These are phyloP conservation scores for Houttuynia cordata DNA, from an alignment of 164 flowering plant genomes.

Conservation along the genomic window DNA sequence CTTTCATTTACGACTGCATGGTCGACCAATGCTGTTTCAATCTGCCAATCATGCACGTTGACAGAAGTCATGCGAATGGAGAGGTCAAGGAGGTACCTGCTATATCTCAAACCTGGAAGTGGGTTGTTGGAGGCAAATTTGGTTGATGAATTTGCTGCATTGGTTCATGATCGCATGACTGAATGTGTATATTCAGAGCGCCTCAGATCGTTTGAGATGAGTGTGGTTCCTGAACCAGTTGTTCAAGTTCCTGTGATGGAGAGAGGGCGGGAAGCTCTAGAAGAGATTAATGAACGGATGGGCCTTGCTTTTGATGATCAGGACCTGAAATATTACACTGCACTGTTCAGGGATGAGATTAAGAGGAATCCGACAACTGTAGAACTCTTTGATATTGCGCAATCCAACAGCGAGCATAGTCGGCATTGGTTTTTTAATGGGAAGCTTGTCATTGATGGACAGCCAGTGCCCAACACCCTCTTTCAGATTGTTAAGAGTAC, in stretches of 20 bases:
- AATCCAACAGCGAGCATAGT: constrained; percentile 94
- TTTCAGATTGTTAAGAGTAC: constrained; percentile 92
- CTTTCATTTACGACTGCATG: constrained; percentile 90
- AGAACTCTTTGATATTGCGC: constrained; percentile 92
- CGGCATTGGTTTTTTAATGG: constrained; percentile 94
- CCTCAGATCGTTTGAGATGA: constrained; percentile 60
- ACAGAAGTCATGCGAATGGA: constrained; percentile 71
- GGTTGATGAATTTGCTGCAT: constrained; percentile 52
- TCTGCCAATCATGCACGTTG: constrained; percentile 72
- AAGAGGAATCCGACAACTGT: constrained; percentile 85
- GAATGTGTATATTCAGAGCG: constrained; percentile 62
- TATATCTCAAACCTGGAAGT: constrained; percentile 31
- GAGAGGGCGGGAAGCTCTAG: constrained; percentile 65
- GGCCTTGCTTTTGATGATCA: constrained; percentile 96
- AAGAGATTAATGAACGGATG: constrained; percentile 81
- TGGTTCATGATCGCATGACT: constrained; percentile 94
- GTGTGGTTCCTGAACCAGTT: constrained; percentile 60
- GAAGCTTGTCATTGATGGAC: constrained; percentile 74
- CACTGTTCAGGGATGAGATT: constrained; percentile 72
- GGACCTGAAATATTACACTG: constrained; percentile 69
- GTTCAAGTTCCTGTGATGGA: constrained; percentile 66
- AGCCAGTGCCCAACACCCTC: constrained; percentile 51
- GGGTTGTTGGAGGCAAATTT: constrained; percentile 29
- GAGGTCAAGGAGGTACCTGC: constrained; percentile 70
- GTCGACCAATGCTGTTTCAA: constrained; percentile 94